Percentiles rank a stretch among this genome's conserved stretches.
These are phyloP conservation scores for Fusarium penzigii DNA, from an alignment of 2,329 filamentous ascomycete genomes.

Conservation along the genomic window DNA sequence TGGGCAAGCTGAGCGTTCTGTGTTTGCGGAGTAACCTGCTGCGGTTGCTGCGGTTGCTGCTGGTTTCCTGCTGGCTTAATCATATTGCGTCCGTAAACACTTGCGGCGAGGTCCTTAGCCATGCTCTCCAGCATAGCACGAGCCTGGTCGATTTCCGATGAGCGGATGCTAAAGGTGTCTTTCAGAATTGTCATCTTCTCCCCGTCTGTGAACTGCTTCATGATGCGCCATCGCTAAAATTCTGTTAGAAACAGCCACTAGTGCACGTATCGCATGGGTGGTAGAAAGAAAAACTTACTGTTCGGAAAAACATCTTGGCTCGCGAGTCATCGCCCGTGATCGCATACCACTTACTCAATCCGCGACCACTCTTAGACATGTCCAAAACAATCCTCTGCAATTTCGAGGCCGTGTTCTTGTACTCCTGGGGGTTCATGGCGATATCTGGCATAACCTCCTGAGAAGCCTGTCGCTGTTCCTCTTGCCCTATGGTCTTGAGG, in stretches of 20 bases:
- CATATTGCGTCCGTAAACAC: constrained; percentile 29
- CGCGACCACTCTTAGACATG: constrained; percentile 47
- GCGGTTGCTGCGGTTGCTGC: constrained; percentile 36
- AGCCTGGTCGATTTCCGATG: constrained; percentile 52
- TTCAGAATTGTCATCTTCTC: constrained; percentile 48
- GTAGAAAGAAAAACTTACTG: constrained; percentile 41
- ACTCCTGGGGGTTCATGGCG: constrained; percentile 46
- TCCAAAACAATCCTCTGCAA: constrained; percentile 43
- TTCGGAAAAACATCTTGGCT: constrained; percentile 53
- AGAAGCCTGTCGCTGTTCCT: constrained; percentile 41
- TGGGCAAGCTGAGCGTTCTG: constrained; percentile 15
- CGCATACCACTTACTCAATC: constrained; percentile 49
- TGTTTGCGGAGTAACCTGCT: constrained; percentile 22
- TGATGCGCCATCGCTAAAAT: constrained; percentile 52
- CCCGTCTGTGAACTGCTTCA: constrained; percentile 54
- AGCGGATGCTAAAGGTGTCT: constrained; percentile 52
- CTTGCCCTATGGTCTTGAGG: constrained; percentile 39
- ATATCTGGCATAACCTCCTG: constrained; percentile 48
- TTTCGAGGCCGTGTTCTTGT: constrained; percentile 45
- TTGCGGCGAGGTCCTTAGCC: constrained; percentile 46
- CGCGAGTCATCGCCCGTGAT: constrained; percentile 51
- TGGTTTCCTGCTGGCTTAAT: constrained; percentile 28
- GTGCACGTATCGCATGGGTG: background rate
- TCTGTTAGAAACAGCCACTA: constrained; percentile 32
- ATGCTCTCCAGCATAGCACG: constrained; percentile 52